Evolutionary conservation across 176 grass and related monocot species (phyloP).

Genomic region (Aegilops umbellulata): DNA sequence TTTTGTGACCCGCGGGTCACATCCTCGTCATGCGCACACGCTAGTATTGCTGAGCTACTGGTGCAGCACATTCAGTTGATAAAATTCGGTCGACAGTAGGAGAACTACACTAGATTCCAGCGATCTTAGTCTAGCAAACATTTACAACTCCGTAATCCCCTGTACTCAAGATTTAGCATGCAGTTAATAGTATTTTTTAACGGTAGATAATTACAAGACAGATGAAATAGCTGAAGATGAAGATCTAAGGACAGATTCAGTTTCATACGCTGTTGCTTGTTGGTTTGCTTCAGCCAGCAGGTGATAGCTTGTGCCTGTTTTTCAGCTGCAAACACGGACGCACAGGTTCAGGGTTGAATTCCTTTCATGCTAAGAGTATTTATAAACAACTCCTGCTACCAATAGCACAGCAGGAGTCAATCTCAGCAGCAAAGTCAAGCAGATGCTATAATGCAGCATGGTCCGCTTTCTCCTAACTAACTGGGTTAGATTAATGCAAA

Average conservation of each 20-base stretch:
- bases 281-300: neutral
- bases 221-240: neutral
- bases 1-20: neutral
- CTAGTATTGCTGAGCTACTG: neutral
- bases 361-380: neutral
- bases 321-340: conserved; percentile 33
- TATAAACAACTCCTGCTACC: conserved; percentile 3
- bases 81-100: neutral
- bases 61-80: neutral
- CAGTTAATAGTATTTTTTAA: neutral
- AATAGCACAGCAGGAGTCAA: conserved; percentile 5
- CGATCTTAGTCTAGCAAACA: conserved; percentile 11
- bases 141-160: neutral
- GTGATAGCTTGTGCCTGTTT: conserved; percentile 32
- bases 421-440: conserved; percentile 22
- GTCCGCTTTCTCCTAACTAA: conserved; percentile 35
- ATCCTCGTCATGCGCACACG: neutral
- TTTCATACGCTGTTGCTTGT: neutral
- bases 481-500: conserved; percentile 17
- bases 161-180: neutral
- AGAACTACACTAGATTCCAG: neutral
- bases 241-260: conserved; percentile 18
- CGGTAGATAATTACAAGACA: neutral
- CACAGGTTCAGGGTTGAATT: conserved; percentile 27
- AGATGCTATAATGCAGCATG: conserved; percentile 22